A percentile compares a stretch with the other conserved stretches of the same genome.
Conservation (phyloP, 352 stramenopile genomes). For the Phytopythium vexans region DNA sequence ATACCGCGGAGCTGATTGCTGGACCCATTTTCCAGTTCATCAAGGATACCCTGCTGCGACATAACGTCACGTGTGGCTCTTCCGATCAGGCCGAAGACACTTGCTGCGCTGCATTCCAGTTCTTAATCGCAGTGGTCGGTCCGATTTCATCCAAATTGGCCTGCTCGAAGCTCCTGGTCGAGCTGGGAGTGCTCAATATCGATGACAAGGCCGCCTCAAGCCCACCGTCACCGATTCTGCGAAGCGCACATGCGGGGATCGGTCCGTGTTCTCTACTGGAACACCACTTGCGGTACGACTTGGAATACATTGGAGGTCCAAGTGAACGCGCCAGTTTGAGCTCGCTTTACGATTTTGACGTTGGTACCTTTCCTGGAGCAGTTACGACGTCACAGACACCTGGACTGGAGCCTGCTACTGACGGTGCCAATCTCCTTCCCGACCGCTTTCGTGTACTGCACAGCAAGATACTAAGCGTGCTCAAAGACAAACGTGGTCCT, state of each 20-base stretch:
- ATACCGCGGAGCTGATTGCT: background rate
- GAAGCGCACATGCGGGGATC: constrained; percentile 4
- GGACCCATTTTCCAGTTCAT: constrained; percentile 24
- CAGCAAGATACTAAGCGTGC: constrained; percentile 37
- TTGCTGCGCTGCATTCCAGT: constrained; percentile 33
- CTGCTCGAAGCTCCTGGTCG: constrained; percentile 16
- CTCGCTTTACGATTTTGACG: constrained; percentile 25
- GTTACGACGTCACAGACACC: background rate
- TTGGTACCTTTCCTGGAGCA: background rate
- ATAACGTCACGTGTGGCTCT: constrained; percentile 15
- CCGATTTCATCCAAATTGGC: constrained; percentile 34
- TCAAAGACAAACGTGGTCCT: constrained; percentile 19
- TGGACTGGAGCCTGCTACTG: background rate
- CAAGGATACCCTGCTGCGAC: constrained; percentile 13
- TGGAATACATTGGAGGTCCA: constrained; percentile 26
- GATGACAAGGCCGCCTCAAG: constrained; percentile 4
- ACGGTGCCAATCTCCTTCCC: background rate
- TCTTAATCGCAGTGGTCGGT: constrained; percentile 25
- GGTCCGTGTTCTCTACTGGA: constrained; percentile 29
- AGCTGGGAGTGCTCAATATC: constrained; percentile 17
- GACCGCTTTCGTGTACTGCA: constrained; percentile 4
- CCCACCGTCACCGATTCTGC: constrained; percentile 4
- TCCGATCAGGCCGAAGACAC: constrained; percentile 35
- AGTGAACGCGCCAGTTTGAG: constrained; percentile 23
- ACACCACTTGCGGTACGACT: constrained; percentile 28